These are phyloP conservation scores for Talaromyces sp. DNA, from an alignment of 2,329 filamentous ascomycete species.

Conservation along the genomic window DNA sequence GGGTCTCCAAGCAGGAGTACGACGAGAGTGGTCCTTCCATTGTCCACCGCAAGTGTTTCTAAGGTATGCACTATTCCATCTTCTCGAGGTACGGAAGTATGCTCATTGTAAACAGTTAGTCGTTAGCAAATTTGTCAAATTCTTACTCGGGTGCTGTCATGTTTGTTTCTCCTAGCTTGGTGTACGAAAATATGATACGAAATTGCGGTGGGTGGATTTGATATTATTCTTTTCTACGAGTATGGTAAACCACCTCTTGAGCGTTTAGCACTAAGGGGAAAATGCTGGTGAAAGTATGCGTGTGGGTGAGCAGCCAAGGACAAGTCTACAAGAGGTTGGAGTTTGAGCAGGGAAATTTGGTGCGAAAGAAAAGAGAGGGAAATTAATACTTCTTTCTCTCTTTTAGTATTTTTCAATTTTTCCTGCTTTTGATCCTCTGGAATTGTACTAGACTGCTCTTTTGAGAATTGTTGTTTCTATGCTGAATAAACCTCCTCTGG, in stretches of 20 bases:
- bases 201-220: conserved; percentile 28
- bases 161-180: conserved; percentile 40
- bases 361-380: conserved; percentile 16
- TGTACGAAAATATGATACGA: conserved; percentile 42
- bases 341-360: conserved; percentile 33
- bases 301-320: conserved; percentile 2
- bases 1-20: conserved; percentile 99
- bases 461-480: conserved; percentile 7
- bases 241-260: conserved; percentile 32
- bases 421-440: not conserved
- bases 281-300: conserved; percentile 15
- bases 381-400: not conserved
- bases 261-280: conserved; percentile 24
- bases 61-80: conserved; percentile 53
- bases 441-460: conserved; percentile 3
- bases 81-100: not conserved
- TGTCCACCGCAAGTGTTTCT: conserved; percentile 99
- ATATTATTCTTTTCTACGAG: conserved; percentile 9
- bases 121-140: conserved; percentile 19
- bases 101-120: not conserved
- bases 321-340: conserved; percentile 6
- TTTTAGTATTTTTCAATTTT: not conserved
- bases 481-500: not conserved
- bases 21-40: conserved; percentile 99
- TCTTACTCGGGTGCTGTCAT: conserved; percentile 26